These are phyloP conservation scores for Fusarium sp. DNA, from an alignment of 2,329 filamentous ascomycete species.

Conservation along the genomic window DNA sequence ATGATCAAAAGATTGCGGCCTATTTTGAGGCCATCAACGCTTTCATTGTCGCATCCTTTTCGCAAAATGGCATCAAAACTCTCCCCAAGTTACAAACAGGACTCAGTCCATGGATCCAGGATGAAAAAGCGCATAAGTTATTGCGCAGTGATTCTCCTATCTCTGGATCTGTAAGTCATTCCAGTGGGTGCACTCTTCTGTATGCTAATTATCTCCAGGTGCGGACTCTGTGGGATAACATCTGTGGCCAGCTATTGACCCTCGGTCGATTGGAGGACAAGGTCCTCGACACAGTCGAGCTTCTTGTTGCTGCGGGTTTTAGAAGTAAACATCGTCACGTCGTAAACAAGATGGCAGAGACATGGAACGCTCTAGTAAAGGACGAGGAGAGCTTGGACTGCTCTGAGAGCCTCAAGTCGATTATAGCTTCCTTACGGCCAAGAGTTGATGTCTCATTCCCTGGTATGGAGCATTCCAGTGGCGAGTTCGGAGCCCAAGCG, in stretches of 20 bases:
- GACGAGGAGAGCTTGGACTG: conserved; percentile 67
- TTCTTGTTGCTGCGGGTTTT: conserved; percentile 63
- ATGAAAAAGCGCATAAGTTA: conserved; percentile 56
- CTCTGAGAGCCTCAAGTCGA: conserved; percentile 68
- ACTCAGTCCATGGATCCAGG: conserved; percentile 69
- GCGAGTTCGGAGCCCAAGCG: conserved; percentile 50
- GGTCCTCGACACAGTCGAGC: conserved; percentile 62
- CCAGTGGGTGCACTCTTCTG: not conserved
- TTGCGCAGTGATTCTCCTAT: conserved; percentile 52
- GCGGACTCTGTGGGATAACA: conserved; percentile 58
- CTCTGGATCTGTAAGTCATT: conserved; percentile 55
- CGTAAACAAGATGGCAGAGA: conserved; percentile 58
- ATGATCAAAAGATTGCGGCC: conserved; percentile 47
- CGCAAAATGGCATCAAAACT: conserved; percentile 60
- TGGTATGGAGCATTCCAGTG: conserved; percentile 50
- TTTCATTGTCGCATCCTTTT: conserved; percentile 60
- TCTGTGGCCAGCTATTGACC: conserved; percentile 52
- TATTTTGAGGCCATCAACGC: conserved; percentile 63
- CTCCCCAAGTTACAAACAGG: conserved; percentile 69
- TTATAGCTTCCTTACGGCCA: conserved; percentile 67
- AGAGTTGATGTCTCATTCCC: conserved; percentile 58
- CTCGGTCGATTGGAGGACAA: conserved; percentile 49
- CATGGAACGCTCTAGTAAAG: conserved; percentile 78
- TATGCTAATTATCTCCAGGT: conserved; percentile 51
- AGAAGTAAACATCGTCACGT: conserved; percentile 63